These are phyloP conservation scores for Nicotiana tabacum DNA, from an alignment of 257 asterid species.

Conservation along the genomic window DNA sequence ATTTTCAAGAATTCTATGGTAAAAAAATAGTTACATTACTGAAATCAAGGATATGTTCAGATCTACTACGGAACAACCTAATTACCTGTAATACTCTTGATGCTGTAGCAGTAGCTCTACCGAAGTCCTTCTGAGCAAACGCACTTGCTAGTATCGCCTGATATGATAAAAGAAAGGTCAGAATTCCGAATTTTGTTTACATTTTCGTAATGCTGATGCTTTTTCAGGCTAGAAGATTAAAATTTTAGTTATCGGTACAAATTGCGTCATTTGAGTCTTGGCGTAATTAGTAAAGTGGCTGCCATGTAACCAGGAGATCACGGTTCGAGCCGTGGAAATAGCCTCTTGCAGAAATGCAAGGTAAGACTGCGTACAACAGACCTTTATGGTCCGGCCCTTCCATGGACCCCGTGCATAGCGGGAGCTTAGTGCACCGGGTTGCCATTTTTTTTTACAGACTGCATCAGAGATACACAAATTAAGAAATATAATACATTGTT, in stretches of 20 bases:
- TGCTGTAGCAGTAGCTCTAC: conserved; percentile 42
- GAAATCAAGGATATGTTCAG: not conserved
- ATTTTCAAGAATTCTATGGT: not conserved
- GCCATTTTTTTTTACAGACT: not conserved
- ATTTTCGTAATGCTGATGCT: not conserved
- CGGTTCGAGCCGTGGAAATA: too few species aligned
- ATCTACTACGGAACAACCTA: not conserved
- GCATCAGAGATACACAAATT: not conserved
- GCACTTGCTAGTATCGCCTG: conserved; percentile 77
- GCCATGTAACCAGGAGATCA: too few species aligned
- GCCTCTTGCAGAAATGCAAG: too few species aligned
- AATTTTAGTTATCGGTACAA: not conserved
- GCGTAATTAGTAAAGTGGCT: too few species aligned
- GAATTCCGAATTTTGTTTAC: not conserved
- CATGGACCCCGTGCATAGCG: too few species aligned
- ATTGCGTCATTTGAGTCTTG: too few species aligned
- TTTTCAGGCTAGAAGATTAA: not conserved
- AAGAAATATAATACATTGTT: not conserved
- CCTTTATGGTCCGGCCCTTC: too few species aligned
- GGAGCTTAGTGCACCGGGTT: too few species aligned
- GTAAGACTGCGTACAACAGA: too few species aligned
- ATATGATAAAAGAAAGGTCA: not conserved
- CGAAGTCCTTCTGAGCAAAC: conserved; percentile 57
- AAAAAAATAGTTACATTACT: not conserved
- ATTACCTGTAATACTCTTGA: conserved; percentile 63